A percentile compares a stretch with the other conserved stretches of the same genome.
phyloP scores from a whole-genome alignment of 2,329 filamentous ascomycete species.

The Verticillium nonalfalfae region DNA sequence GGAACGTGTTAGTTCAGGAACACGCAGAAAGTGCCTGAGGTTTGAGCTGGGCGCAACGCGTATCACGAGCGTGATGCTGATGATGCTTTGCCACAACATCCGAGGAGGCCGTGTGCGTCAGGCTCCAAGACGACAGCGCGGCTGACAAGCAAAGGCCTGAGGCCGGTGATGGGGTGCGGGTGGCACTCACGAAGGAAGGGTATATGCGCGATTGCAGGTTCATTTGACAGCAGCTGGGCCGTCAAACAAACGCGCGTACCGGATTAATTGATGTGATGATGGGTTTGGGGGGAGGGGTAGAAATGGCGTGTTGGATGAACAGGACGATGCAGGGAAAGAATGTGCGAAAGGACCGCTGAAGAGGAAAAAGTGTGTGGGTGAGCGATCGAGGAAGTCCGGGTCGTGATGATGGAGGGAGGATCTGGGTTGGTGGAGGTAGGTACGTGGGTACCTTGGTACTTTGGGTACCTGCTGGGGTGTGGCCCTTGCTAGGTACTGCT shows the following conservation, averaged over 20 bases:
- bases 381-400: not conserved
- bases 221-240: conserved; percentile 87
- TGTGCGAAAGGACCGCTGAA: conserved; percentile 2
- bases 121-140: not conserved
- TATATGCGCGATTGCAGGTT: conserved; percentile 76
- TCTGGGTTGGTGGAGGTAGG: not conserved
- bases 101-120: not conserved
- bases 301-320: conserved; percentile 10
- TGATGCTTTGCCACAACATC: conserved; percentile 4
- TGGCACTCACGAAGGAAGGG: conserved; percentile 54
- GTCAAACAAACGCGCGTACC: conserved; percentile 84
- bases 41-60: not conserved
- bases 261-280: conserved; percentile 6
- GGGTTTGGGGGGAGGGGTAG: conserved; percentile 14
- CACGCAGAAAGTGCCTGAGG: conserved; percentile 4
- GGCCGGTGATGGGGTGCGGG: not conserved
- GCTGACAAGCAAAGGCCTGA: not conserved
- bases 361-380: conserved; percentile 1
- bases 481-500: not conserved
- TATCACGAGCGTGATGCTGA: not conserved
- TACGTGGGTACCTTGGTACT: not conserved
- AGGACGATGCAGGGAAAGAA: conserved; percentile 7
- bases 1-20: conserved; percentile 10
- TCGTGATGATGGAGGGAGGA: not conserved
- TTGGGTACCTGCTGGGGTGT: not conserved